phyloP scores from a whole-genome alignment of 2,329 filamentous ascomycete genomes.

The Dactylellina cionopaga region DNA sequence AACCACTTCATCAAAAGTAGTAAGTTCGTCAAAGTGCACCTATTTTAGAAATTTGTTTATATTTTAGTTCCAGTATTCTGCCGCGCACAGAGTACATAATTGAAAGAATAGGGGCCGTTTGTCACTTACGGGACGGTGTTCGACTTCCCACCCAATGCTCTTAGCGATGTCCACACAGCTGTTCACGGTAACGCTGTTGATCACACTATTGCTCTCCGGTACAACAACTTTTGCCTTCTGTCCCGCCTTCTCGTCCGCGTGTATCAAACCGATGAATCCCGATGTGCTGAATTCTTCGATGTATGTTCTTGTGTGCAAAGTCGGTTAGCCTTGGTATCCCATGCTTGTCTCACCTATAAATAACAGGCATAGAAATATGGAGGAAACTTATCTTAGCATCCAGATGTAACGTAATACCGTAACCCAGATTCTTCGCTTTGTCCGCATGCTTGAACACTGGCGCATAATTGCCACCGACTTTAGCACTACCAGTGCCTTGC shows the following conservation, averaged over 20 bases:
- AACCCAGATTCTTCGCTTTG: slow-evolving; percentile 79
- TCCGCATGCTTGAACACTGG: slow-evolving; percentile 90
- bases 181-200: slow-evolving; percentile 84
- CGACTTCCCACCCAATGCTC: slow-evolving; percentile 81
- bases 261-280: slow-evolving; percentile 84
- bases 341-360: not conserved
- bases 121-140: slow-evolving; percentile 73
- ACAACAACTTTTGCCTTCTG: slow-evolving; percentile 77
- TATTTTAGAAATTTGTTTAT: slow-evolving; percentile 1
- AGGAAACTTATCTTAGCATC: slow-evolving; percentile 64
- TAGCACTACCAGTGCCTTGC: slow-evolving; percentile 87
- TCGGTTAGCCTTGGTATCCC: slow-evolving; percentile 7
- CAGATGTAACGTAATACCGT: slow-evolving; percentile 92
- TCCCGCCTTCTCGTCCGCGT: slow-evolving; percentile 64
- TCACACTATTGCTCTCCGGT: slow-evolving; percentile 87
- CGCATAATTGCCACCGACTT: slow-evolving; percentile 95
- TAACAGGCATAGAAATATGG: not conserved
- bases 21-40: slow-evolving; percentile 70
- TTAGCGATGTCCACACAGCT: slow-evolving; percentile 79
- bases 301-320: slow-evolving; percentile 79
- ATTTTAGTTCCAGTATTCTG: slow-evolving; percentile 61
- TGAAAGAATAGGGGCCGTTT: not conserved
- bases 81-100: not conserved
- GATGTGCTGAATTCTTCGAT: slow-evolving; percentile 97
- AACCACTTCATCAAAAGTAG: slow-evolving; percentile 79